A percentile compares a stretch with the other conserved stretches of the same genome.
These are phyloP conservation scores for Pestalotiopsis sp. DNA, from an alignment of 2,329 filamentous ascomycete genomes.

Conservation along the genomic window DNA sequence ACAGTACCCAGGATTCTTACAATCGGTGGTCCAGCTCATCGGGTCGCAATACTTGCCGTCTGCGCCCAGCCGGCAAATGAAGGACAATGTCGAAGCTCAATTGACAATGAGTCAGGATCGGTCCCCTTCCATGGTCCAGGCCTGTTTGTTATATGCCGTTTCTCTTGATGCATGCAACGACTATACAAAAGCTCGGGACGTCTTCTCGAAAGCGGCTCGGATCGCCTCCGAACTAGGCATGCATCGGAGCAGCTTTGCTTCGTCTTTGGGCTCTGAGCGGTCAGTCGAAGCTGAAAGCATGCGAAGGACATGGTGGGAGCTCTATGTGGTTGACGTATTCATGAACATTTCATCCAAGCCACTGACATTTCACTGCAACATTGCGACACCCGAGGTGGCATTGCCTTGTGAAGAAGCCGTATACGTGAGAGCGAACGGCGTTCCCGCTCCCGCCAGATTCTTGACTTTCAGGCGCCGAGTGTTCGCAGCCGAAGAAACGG, in stretches of 20 bases:
- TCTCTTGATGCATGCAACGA: neutral
- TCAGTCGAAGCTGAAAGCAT: neutral
- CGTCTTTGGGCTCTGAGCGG: neutral
- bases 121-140: conserved; percentile 1
- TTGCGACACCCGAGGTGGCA: neutral
- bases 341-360: conserved; percentile 1
- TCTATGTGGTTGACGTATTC: conserved; percentile 3
- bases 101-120: conserved; percentile 2
- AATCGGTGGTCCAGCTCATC: neutral
- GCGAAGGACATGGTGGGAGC: conserved; percentile 6
- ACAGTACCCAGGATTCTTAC: neutral
- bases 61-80: neutral
- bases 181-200: neutral
- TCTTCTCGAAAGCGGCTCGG: neutral
- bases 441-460: neutral
- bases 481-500: neutral
- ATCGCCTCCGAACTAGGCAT: neutral
- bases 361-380: neutral
- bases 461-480: neutral
- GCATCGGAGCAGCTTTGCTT: neutral
- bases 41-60: neutral
- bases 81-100: neutral
- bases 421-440: neutral
- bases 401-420: neutral
- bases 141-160: neutral